A percentile compares a stretch with the other conserved stretches of the same genome.
phyloP scores from a whole-genome alignment of 805 yeast genomes.

The Vanderwaltozyma tropicalis region DNA sequence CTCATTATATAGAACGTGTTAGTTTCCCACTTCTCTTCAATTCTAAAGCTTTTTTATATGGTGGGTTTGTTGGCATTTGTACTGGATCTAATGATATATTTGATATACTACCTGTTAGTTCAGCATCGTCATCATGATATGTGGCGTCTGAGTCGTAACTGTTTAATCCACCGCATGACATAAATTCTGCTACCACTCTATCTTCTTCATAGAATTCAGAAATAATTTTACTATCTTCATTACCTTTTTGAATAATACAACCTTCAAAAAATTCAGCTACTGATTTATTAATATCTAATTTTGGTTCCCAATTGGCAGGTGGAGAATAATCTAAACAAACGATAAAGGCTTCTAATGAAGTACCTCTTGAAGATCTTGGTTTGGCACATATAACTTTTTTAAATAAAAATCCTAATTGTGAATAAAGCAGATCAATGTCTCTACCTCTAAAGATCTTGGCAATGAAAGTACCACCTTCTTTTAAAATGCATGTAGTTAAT shows the following conservation, averaged over 20 bases:
- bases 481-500: constrained; percentile 76
- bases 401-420: constrained; percentile 82
- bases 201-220: constrained; percentile 46
- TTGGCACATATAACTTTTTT: constrained; percentile 88
- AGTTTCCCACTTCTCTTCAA: constrained; percentile 67
- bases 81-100: constrained; percentile 68
- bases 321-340: constrained; percentile 87
- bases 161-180: constrained; percentile 88
- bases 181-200: constrained; percentile 74
- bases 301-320: constrained; percentile 74
- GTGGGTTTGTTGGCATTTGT: constrained; percentile 93
- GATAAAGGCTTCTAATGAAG: constrained; percentile 86
- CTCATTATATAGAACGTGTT: constrained; percentile 19
- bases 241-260: constrained; percentile 16
- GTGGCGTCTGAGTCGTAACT: constrained; percentile 95
- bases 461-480: constrained; percentile 86
- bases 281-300: constrained; percentile 42
- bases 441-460: constrained; percentile 96
- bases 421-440: constrained; percentile 85
- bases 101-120: not conserved
- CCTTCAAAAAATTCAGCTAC: constrained; percentile 79
- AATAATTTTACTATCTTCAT: constrained; percentile 8
- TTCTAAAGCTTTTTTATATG: constrained; percentile 86
- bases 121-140: constrained; percentile 36
- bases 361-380: constrained; percentile 90